Evolutionary conservation across 2,329 filamentous ascomycete genomes (phyloP).

Genomic region (Fusarium sp.): DNA sequence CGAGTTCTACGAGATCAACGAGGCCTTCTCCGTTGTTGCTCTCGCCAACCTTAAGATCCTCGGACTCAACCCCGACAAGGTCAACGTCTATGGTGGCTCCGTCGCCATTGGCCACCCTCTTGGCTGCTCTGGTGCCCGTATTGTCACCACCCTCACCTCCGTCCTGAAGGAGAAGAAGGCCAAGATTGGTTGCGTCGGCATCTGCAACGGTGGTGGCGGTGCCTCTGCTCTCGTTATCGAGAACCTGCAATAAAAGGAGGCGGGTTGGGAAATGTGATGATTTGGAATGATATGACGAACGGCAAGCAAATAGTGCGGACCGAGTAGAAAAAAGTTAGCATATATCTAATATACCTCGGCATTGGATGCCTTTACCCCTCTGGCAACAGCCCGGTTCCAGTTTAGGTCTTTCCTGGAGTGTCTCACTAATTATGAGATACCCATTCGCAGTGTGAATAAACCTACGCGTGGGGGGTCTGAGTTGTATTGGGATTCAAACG

Average conservation of each 20-base stretch:
- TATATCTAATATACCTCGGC: constrained; percentile 30
- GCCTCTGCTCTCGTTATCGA: constrained; percentile 95
- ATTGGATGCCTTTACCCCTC: constrained; percentile 6
- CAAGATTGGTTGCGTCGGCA: constrained; percentile 93
- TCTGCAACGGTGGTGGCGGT: constrained; percentile 98
- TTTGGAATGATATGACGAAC: constrained; percentile 40
- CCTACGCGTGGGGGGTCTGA: background rate
- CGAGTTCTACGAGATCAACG: constrained; percentile 98
- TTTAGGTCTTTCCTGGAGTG: background rate
- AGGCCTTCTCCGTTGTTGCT: constrained; percentile 97
- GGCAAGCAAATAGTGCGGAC: constrained; percentile 27
- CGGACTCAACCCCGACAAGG: constrained; percentile 81
- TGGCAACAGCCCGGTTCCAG: background rate
- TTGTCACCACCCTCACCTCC: constrained; percentile 88
- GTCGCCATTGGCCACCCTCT: constrained; percentile 97
- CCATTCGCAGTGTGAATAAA: background rate
- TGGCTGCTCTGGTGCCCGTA: constrained; percentile 92
- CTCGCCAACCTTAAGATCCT: constrained; percentile 97
- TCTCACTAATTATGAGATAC: background rate
- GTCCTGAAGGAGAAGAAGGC: constrained; percentile 91
- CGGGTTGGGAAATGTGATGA: constrained; percentile 34
- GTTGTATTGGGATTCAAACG: background rate
- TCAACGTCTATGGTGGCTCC: constrained; percentile 95
- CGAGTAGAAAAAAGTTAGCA: constrained; percentile 38
- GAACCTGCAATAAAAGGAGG: constrained; percentile 65